phyloP scores from a whole-genome alignment of 2,329 filamentous ascomycete species.

The Aschersonia sp. region DNA sequence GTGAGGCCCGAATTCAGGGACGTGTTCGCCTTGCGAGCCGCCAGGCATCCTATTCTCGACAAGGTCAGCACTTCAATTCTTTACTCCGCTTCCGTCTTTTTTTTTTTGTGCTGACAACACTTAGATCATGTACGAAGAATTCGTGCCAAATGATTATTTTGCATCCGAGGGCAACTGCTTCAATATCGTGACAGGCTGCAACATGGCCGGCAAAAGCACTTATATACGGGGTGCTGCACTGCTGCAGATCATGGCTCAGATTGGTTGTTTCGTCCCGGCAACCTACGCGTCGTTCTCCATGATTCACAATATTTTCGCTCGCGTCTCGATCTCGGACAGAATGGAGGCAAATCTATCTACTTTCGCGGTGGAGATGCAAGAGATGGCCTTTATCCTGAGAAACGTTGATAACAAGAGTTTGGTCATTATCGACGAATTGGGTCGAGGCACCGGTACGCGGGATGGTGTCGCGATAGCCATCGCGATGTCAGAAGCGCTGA shows the following conservation, averaged over 20 bases:
- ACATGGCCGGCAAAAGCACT: conserved; percentile 96
- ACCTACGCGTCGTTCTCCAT: conserved; percentile 71
- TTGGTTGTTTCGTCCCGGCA: conserved; percentile 82
- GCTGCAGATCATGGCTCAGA: conserved; percentile 83
- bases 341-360: conserved; percentile 87
- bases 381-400: conserved; percentile 80
- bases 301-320: conserved; percentile 70
- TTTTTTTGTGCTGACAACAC: not conserved
- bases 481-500: conserved; percentile 75
- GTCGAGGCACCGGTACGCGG: conserved; percentile 74
- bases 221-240: conserved; percentile 81
- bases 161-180: conserved; percentile 68
- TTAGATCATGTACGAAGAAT: conserved; percentile 48
- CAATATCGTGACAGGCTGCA: conserved; percentile 88
- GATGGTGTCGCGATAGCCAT: conserved; percentile 85
- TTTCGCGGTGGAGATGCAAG: conserved; percentile 89
- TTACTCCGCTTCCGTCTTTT: too few relatives aligned
- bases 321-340: conserved; percentile 74
- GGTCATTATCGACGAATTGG: conserved; percentile 81
- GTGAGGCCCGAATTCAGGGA: conserved; percentile 53
- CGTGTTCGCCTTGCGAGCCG: conserved; percentile 56
- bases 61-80: conserved; percentile 24
- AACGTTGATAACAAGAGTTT: conserved; percentile 68
- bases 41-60: conserved; percentile 67
- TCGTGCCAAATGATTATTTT: conserved; percentile 83